A percentile compares a stretch with the other conserved stretches of the same genome.
These are phyloP conservation scores for Tulasnella sp. DNA, from an alignment of 768 basidiomycete genomes.

Conservation along the genomic window DNA sequence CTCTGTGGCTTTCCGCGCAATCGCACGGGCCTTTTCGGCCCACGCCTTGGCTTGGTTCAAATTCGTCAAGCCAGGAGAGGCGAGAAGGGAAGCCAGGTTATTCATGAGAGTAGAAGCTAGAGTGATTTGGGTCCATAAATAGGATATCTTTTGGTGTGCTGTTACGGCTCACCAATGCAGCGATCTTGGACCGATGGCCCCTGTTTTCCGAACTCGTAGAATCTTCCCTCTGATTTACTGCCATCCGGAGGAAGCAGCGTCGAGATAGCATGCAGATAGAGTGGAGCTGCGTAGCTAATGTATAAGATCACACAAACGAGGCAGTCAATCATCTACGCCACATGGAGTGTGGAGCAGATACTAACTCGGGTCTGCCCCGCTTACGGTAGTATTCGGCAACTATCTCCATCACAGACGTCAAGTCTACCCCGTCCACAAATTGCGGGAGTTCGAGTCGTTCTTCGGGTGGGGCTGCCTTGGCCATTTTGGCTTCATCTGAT, in stretches of 20 bases:
- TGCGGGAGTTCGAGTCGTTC: slow-evolving; percentile 17
- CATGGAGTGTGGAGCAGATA: background rate
- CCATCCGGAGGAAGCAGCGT: slow-evolving; percentile 17
- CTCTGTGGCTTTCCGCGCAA: slow-evolving; percentile 12
- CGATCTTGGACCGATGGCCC: slow-evolving; percentile 6
- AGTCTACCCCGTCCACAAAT: slow-evolving; percentile 20
- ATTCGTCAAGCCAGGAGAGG: slow-evolving; percentile 12
- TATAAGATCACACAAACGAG: too few species aligned
- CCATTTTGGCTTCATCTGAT: background rate
- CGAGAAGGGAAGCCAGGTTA: slow-evolving; percentile 20
- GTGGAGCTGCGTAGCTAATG: slow-evolving; percentile 19
- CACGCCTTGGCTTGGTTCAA: slow-evolving; percentile 16
- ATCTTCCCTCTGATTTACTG: background rate
- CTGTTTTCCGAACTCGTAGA: slow-evolving; percentile 6
- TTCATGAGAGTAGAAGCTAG: slow-evolving; percentile 17
- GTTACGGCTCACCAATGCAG: slow-evolving; percentile 16
- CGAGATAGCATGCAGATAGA: slow-evolving; percentile 20
- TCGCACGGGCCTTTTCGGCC: slow-evolving; percentile 18
- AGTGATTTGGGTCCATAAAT: background rate
- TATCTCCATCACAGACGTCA: slow-evolving; percentile 18
- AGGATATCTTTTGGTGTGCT: background rate
- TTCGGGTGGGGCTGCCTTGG: background rate
- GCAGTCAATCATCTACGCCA: background rate
- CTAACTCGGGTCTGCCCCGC: slow-evolving; percentile 20
- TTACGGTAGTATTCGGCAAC: slow-evolving; percentile 19